phyloP scores from a whole-genome alignment of 805 yeast species.

The Metschnikowia arizonensis region DNA sequence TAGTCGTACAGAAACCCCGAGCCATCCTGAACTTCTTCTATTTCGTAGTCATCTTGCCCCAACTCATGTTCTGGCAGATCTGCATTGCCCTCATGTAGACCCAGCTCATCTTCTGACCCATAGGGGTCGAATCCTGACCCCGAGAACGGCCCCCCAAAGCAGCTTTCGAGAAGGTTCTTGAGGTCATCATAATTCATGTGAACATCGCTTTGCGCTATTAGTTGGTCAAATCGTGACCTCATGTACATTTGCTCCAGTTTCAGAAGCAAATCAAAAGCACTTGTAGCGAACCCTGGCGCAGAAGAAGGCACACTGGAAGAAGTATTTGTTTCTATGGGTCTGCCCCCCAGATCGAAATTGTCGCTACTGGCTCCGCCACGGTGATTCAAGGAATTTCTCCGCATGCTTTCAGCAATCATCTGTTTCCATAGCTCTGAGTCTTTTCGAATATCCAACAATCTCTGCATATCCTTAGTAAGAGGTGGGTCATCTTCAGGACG shows the following conservation, averaged over 20 bases:
- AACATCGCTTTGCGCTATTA: constrained; percentile 6
- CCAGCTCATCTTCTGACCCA: constrained; percentile 39
- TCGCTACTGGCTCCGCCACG: background rate
- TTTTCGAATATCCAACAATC: constrained; percentile 21
- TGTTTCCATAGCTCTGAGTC: constrained; percentile 40
- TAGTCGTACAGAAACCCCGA: constrained; percentile 27
- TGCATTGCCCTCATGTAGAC: constrained; percentile 33
- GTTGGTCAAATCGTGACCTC: constrained; percentile 11
- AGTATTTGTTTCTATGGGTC: background rate
- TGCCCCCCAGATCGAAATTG: background rate
- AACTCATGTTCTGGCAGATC: constrained; percentile 15
- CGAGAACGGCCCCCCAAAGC: constrained; percentile 6
- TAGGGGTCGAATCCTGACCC: constrained; percentile 20
- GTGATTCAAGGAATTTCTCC: background rate
- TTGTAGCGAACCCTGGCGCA: background rate
- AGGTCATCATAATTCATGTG: constrained; percentile 11
- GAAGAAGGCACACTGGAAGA: background rate
- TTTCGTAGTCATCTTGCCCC: constrained; percentile 35
- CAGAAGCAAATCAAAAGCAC: constrained; percentile 4
- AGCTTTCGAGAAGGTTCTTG: constrained; percentile 10
- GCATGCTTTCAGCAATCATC: constrained; percentile 10
- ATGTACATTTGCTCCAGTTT: constrained; percentile 11
- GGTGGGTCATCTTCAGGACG: background rate
- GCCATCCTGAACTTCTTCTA: constrained; percentile 32
- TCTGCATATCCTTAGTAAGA: constrained; percentile 11